These are phyloP conservation scores for Gryganskiella cystojenkinii DNA, from an alignment of 192 early-diverging fungal genomes.

Conservation along the genomic window DNA sequence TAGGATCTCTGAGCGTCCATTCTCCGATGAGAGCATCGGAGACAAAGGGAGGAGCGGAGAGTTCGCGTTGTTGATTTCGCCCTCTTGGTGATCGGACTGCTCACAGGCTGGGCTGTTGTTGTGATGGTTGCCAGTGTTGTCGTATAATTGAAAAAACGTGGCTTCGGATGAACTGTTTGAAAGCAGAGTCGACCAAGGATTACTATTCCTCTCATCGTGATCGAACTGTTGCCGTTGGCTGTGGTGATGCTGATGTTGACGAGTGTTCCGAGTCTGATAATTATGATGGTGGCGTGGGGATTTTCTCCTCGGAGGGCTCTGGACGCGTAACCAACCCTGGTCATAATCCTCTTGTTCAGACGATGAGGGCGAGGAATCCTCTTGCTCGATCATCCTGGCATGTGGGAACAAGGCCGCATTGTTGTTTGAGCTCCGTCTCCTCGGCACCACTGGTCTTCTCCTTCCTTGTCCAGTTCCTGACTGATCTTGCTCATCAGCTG, in stretches of 20 bases:
- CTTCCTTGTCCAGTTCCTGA: background rate
- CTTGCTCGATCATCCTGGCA: background rate
- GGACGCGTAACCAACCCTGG: constrained; percentile 7
- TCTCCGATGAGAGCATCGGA: too few relatives aligned
- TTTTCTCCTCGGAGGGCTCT: background rate
- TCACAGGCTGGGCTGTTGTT: background rate
- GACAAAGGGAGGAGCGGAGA: too few relatives aligned
- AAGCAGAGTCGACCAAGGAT: too few relatives aligned
- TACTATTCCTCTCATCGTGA: too few relatives aligned
- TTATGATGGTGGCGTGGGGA: too few relatives aligned
- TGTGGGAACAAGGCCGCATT: background rate
- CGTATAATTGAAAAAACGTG: background rate
- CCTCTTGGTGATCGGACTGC: background rate
- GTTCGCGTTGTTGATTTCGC: background rate
- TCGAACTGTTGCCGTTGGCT: too few relatives aligned
- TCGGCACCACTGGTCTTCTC: background rate
- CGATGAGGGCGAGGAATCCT: background rate
- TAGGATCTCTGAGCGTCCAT: too few relatives aligned
- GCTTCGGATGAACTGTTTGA: constrained; percentile 5
- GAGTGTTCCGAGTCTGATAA: too few relatives aligned
- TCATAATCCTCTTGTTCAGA: constrained; percentile 7
- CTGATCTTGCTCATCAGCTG: too few relatives aligned
- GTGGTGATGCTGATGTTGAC: too few relatives aligned
- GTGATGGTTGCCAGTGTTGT: background rate
- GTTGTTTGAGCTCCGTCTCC: background rate